Conservation (phyloP, 495 filamentous ascomycete species). For the Aspergillus cavernicola region DNA sequence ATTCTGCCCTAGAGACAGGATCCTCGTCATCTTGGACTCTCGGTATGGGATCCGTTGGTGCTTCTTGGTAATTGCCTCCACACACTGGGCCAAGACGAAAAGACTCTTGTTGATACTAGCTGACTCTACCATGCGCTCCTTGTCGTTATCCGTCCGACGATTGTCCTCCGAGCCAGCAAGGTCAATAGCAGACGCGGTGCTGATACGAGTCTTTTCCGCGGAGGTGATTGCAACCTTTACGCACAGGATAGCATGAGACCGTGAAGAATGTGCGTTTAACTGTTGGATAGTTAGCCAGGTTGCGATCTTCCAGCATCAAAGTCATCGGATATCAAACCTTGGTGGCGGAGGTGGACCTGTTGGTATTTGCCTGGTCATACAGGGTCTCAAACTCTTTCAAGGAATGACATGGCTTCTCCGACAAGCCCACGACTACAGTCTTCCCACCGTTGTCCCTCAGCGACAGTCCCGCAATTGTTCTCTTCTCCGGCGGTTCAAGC, state of each 20-base stretch:
- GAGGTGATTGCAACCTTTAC: constrained; percentile 80
- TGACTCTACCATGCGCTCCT: constrained; percentile 90
- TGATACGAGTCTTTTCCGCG: constrained; percentile 65
- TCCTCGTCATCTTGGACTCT: constrained; percentile 96
- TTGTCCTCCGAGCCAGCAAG: constrained; percentile 97
- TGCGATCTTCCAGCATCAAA: background rate
- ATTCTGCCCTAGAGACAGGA: constrained; percentile 89
- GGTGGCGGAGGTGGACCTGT: constrained; percentile 86
- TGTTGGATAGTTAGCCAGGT: constrained; percentile 24
- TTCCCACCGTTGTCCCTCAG: constrained; percentile 86
- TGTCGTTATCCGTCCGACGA: constrained; percentile 87
- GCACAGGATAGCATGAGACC: constrained; percentile 89
- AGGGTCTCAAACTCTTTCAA: constrained; percentile 89
- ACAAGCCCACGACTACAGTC: constrained; percentile 87
- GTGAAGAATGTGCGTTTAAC: constrained; percentile 90
- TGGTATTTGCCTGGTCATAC: constrained; percentile 93
- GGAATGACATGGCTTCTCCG: constrained; percentile 76
- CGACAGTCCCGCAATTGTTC: constrained; percentile 77
- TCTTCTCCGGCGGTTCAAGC: constrained; percentile 86
- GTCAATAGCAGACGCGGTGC: constrained; percentile 91
- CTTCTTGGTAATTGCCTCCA: constrained; percentile 86
- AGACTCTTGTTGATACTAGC: constrained; percentile 97
- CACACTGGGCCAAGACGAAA: constrained; percentile 91
- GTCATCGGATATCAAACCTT: constrained; percentile 50
- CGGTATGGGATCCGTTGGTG: constrained; percentile 83